These are phyloP conservation scores for Dioszegia hungarica DNA, from an alignment of 768 basidiomycete species.

Conservation along the genomic window DNA sequence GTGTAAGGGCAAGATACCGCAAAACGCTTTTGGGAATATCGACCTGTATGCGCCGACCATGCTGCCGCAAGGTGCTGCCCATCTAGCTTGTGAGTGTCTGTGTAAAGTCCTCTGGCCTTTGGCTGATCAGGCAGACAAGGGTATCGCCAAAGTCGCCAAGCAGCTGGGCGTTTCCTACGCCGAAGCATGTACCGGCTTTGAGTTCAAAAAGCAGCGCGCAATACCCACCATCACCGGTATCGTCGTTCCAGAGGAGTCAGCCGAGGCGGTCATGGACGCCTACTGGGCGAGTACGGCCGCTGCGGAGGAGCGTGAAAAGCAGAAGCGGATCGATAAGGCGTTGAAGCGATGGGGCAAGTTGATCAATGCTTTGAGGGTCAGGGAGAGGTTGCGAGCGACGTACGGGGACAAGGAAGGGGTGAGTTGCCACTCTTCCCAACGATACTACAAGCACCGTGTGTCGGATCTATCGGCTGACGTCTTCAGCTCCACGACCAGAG, in stretches of 20 bases:
- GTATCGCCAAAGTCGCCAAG: constrained; percentile 80
- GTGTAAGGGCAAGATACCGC: constrained; percentile 81
- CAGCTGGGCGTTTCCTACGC: constrained; percentile 83
- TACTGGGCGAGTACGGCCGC: constrained; percentile 76
- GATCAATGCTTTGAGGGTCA: constrained; percentile 79
- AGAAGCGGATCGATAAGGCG: constrained; percentile 70
- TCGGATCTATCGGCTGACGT: neutral
- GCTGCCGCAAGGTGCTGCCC: constrained; percentile 79
- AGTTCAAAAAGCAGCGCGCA: constrained; percentile 88
- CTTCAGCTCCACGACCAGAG: constrained; percentile 24
- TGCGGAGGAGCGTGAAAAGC: constrained; percentile 68
- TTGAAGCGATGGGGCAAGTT: constrained; percentile 84
- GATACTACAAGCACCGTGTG: too few species aligned
- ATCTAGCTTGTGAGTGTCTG: constrained; percentile 70
- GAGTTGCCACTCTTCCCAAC: too few species aligned
- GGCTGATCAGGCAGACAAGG: too few species aligned
- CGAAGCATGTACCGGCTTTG: constrained; percentile 93
- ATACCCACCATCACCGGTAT: constrained; percentile 79
- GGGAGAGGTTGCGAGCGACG: constrained; percentile 73
- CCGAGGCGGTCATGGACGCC: constrained; percentile 70
- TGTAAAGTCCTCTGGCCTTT: constrained; percentile 48
- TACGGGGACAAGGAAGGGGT: constrained; percentile 53
- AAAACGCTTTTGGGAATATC: constrained; percentile 94
- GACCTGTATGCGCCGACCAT: constrained; percentile 93
- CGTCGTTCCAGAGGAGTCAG: constrained; percentile 77